Base-by-base conservation (phyloP, 331 rosid species). In the Malus hybrid region DNA sequence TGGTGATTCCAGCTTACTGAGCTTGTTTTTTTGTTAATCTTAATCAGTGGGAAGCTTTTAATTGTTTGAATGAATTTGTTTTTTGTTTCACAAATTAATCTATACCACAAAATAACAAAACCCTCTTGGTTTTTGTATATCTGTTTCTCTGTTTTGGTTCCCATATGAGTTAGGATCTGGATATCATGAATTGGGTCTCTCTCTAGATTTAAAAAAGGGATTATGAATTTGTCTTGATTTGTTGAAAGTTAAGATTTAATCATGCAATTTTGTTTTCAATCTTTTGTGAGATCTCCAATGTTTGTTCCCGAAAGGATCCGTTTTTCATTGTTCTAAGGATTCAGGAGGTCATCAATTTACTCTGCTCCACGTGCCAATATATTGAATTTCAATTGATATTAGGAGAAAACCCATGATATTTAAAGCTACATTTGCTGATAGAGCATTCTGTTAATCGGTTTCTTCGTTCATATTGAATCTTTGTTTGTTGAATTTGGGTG, bases 161-260 rank as follows among this genome's bases (percentile, higher is more conserved):
- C 19, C 56, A 46, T 42, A 18, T 34, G 50, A 28, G 72, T 20
- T 34, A 13, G 70, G 77, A 65, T 80, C 74, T 39, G 77, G 76
- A 32, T n/a, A 10, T 58, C 16, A 33, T 30, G 24, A 14, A 71
- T 10, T 5, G 52, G 42, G 53, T 63, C 63, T 71, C 65, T 18
- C 24, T 18, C 18, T 71, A 22, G 15, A n/a, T 53, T 55, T 56
- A 9, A 16, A 11, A 9, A 20, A 24, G 65, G 63, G 63, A 4
- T 18, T 26, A 26, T 39, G 50, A 22, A 6, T 36, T 73, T 60
- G 11, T 20, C 28, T 4, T 56, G 32, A 5, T 57, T 22, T 66
- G 44, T 65, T 61, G 34, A 10, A 5, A 32, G 53, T 10, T 55
- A 20, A 33, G 36, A 57, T 20, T 15, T 57, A 15, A 8, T 57